Conservation (phyloP, 1,284 basidiomycete species). For the Puccinia novopanici region DNA sequence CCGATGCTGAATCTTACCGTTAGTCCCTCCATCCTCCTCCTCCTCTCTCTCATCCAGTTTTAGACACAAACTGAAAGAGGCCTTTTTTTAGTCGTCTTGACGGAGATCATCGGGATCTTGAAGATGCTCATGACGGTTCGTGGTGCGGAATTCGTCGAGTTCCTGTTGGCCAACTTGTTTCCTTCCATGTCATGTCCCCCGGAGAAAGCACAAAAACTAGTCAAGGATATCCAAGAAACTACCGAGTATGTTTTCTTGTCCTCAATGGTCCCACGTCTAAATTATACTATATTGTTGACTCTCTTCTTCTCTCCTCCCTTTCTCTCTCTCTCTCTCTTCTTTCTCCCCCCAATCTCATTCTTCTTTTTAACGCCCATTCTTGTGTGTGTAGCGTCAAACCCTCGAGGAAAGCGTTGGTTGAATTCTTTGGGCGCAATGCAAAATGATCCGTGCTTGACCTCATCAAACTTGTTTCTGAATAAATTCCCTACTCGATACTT, state of each 20-base stretch:
- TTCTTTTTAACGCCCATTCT: not conserved
- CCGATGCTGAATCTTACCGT: conserved; percentile 73
- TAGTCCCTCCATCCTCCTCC: not conserved
- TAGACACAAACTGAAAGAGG: not conserved
- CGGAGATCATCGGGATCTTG: conserved; percentile 81
- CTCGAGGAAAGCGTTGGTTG: conserved; percentile 39
- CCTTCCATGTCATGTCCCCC: conserved; percentile 85
- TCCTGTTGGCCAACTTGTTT: conserved; percentile 76
- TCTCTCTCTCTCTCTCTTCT: not conserved
- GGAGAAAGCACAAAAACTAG: conserved; percentile 64
- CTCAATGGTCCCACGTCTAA: not conserved
- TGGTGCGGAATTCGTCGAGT: conserved; percentile 80
- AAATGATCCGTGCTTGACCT: not conserved
- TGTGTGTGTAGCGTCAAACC: conserved; percentile 24
- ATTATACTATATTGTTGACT: not conserved
- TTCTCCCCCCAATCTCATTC: not conserved
- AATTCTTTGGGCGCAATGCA: conserved; percentile 39
- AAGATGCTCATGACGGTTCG: conserved; percentile 76
- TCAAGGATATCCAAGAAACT: conserved; percentile 36
- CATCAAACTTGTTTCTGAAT: not conserved
- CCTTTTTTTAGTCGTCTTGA: conserved; percentile 69
- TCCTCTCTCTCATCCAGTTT: not conserved
- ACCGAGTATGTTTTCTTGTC: conserved; percentile 21
- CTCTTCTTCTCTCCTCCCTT: not conserved
- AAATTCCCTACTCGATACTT: no score